phyloP scores from a whole-genome alignment of 768 basidiomycete species.

The Kwoniella dendrophila region DNA sequence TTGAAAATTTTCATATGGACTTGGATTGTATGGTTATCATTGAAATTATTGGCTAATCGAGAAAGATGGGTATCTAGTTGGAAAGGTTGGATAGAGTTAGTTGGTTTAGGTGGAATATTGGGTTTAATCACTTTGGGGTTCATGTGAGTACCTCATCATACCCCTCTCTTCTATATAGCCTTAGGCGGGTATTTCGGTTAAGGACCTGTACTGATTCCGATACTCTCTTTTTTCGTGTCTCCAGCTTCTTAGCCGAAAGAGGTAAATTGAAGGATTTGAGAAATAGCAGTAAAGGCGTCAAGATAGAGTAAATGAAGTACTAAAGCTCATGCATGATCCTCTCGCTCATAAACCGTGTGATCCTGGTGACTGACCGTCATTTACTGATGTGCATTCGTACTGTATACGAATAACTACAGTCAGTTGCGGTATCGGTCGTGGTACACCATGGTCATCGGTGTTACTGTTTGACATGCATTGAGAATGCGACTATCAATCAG shows the following conservation, averaged over 20 bases:
- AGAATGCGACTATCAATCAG: no score
- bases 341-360: no score
- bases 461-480: no score
- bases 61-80: conserved; percentile 22
- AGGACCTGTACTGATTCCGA: neutral
- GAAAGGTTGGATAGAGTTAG: conserved; percentile 30
- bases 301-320: conserved; percentile 5
- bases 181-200: neutral
- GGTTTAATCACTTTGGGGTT: conserved; percentile 30
- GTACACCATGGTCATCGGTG: no score
- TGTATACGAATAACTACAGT: no score
- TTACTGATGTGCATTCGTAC: neutral
- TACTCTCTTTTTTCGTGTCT: neutral
- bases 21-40: conserved; percentile 1
- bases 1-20: conserved; percentile 5
- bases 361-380: neutral
- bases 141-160: conserved; percentile 21
- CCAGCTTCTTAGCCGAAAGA: conserved; percentile 13
- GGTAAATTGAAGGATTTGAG: conserved; percentile 4
- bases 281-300: conserved; percentile 3
- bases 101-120: conserved; percentile 30
- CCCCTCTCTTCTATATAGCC: neutral
- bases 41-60: conserved; percentile 3
- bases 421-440: no score
- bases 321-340: no score